These are phyloP conservation scores for Phytopythium kandeliae DNA, from an alignment of 352 stramenopile genomes.

Conservation along the genomic window DNA sequence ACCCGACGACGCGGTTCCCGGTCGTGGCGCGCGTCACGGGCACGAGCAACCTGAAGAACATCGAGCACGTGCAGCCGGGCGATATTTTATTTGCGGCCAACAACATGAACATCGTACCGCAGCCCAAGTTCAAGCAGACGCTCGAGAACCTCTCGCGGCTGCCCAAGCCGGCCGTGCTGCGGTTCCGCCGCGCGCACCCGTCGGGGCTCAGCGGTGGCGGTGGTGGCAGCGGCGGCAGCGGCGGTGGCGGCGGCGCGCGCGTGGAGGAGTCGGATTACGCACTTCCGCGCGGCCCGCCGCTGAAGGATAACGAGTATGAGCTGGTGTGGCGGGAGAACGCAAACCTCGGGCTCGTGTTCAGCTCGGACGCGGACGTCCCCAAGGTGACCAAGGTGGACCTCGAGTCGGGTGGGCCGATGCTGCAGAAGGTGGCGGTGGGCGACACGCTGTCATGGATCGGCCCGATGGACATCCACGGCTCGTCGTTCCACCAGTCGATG, in stretches of 20 bases:
- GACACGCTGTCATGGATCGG: constrained; percentile 80
- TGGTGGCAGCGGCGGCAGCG: neutral
- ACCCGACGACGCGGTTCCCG: constrained; percentile 62
- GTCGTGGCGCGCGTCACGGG: constrained; percentile 69
- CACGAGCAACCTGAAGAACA: constrained; percentile 73
- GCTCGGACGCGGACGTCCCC: constrained; percentile 63
- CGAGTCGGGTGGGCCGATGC: constrained; percentile 63
- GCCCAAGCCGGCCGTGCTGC: constrained; percentile 63
- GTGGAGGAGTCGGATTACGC: constrained; percentile 39
- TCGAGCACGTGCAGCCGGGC: constrained; percentile 61
- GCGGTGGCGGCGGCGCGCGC: constrained; percentile 2
- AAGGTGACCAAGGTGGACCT: constrained; percentile 82
- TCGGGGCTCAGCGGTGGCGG: constrained; percentile 18
- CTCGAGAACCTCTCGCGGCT: constrained; percentile 65
- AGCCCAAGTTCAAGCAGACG: constrained; percentile 78
- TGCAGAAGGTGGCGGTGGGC: constrained; percentile 64
- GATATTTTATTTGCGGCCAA: constrained; percentile 71
- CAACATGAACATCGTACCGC: constrained; percentile 63
- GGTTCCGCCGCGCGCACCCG: constrained; percentile 45
- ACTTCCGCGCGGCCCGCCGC: constrained; percentile 41
- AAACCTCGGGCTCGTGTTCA: constrained; percentile 83
- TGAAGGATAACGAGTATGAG: constrained; percentile 76
- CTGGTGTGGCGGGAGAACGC: constrained; percentile 81
- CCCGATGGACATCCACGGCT: constrained; percentile 66
- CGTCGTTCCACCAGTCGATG: constrained; percentile 84